Evolutionary conservation across 768 basidiomycete genomes (phyloP).

Genomic region (Asterophora parasitica): DNA sequence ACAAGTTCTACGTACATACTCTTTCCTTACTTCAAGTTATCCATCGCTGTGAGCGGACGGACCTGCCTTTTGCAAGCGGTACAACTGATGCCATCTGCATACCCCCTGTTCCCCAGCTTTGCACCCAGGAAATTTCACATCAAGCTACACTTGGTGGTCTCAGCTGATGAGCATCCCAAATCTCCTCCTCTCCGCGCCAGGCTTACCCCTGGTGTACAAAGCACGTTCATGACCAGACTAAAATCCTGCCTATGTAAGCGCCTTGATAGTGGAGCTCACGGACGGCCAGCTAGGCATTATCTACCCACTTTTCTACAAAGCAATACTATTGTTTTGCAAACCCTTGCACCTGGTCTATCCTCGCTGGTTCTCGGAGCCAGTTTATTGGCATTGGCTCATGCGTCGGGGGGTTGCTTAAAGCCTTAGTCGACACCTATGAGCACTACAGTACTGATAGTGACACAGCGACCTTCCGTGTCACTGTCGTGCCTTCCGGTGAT

Average conservation of each 20-base stretch:
- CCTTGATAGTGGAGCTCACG: too few relatives aligned
- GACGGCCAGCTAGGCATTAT: too few relatives aligned
- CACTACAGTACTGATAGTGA: not conserved
- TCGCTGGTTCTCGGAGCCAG: not conserved
- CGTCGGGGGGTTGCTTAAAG: not conserved
- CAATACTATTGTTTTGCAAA: not conserved
- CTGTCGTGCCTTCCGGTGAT: not conserved
- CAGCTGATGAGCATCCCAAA: too few relatives aligned
- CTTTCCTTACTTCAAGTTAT: not conserved
- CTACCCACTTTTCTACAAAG: too few relatives aligned
- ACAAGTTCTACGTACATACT: not conserved
- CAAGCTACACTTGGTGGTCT: not conserved
- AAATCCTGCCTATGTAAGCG: too few relatives aligned
- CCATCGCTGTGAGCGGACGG: not conserved
- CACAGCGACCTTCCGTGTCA: not conserved
- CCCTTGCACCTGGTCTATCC: not conserved
- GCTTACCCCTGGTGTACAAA: too few relatives aligned
- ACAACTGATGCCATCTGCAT: conserved; percentile 13
- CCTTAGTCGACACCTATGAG: not conserved
- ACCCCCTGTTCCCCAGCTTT: not conserved
- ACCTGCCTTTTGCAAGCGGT: conserved; percentile 7
- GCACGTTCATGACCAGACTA: too few relatives aligned
- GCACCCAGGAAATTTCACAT: not conserved
- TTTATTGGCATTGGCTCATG: not conserved
- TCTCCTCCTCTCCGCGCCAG: too few relatives aligned